phyloP scores from a whole-genome alignment of 2,329 filamentous ascomycete species.

The Graphilbum sp. region DNA sequence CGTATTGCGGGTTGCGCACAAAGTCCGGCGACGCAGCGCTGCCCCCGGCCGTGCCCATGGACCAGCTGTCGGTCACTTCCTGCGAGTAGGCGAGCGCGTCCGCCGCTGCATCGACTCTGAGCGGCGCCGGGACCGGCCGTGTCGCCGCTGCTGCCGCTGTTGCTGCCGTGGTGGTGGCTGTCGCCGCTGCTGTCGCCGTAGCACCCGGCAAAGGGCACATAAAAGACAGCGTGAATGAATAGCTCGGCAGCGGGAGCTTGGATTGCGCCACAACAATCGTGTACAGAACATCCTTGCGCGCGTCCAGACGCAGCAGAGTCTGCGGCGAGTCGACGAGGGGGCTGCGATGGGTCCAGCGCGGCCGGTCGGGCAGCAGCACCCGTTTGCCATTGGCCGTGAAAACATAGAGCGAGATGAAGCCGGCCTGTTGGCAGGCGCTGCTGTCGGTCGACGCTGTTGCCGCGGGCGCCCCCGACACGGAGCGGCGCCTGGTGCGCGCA shows the following conservation, averaged over 20 bases:
- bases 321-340: constrained; percentile 93
- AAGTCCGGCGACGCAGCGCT: constrained; percentile 64
- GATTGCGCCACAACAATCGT: constrained; percentile 50
- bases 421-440: constrained; percentile 23
- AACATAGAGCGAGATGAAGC: constrained; percentile 77
- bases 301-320: constrained; percentile 62
- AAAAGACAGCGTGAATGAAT: constrained; percentile 76
- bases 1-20: constrained; percentile 77
- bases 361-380: constrained; percentile 52
- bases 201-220: constrained; percentile 35
- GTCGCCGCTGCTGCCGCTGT: constrained; percentile 11
- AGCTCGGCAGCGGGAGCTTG: constrained; percentile 52
- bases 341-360: constrained; percentile 45
- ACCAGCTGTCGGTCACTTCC: constrained; percentile 57
- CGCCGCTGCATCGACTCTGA: constrained; percentile 45
- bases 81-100: constrained; percentile 41
- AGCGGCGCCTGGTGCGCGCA: constrained; percentile 23
- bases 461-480: not conserved
- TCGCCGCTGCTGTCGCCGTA: not conserved
- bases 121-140: constrained; percentile 14
- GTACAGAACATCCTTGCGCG: constrained; percentile 23
- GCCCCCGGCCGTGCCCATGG: constrained; percentile 63
- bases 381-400: constrained; percentile 52
- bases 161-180: not conserved
- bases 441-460: too few species aligned